Conservation (phyloP, 257 asterid genomes). For the Haberlea rhodopensis region DNA sequence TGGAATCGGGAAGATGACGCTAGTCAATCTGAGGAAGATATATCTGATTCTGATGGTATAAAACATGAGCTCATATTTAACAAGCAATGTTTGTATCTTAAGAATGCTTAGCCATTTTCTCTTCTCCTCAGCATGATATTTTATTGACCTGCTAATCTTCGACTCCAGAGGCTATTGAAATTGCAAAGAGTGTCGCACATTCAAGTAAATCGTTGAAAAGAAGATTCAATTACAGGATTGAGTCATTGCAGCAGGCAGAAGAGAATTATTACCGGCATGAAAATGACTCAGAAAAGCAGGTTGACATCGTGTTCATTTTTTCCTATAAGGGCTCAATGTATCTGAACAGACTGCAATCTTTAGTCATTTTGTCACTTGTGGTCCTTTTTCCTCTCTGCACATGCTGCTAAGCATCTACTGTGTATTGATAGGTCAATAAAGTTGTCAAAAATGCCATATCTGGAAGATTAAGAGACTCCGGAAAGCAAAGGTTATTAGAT, state of each 20-base stretch:
- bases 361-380: conserved; percentile 11
- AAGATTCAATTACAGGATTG: conserved; percentile 55
- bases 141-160: conserved; percentile 20
- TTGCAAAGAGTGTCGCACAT: conserved; percentile 37
- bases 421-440: conserved; percentile 44
- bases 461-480: conserved; percentile 61
- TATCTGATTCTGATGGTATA: conserved; percentile 92
- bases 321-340: conserved; percentile 12
- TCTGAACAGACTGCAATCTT: conserved; percentile 1
- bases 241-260: conserved; percentile 73
- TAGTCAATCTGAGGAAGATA: conserved; percentile 82
- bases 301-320: conserved; percentile 19
- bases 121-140: background rate
- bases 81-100: conserved; percentile 14
- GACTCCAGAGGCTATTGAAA: conserved; percentile 53
- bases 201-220: conserved; percentile 42
- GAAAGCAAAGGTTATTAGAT: conserved; percentile 63
- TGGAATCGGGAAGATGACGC: conserved; percentile 88
- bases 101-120: conserved; percentile 22
- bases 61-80: conserved; percentile 14
- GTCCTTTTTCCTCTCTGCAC: background rate
- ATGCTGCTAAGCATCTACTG: conserved; percentile 12
- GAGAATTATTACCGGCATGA: conserved; percentile 62
- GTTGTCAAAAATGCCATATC: conserved; percentile 65
- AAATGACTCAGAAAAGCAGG: conserved; percentile 54